Evolutionary conservation across 1,284 basidiomycete species (phyloP), one percentile per base, ranked within the genome.

Genomic region (Microbotryum lychnidis-dioicae): DNA sequence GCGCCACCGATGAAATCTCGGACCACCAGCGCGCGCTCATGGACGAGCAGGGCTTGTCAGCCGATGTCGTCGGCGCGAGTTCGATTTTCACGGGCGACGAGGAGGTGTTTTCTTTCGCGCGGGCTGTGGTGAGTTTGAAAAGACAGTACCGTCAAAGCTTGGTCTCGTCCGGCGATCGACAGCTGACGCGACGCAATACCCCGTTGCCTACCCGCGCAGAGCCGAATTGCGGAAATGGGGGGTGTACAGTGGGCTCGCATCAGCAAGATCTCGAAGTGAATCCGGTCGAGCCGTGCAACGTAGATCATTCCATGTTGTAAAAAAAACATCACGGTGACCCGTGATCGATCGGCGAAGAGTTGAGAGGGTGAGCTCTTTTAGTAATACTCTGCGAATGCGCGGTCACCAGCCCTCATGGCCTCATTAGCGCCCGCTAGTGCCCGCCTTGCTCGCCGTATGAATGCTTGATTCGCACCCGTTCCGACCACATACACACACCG

Each of bases 41-140:
- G 87, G 90, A 93, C 69, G 90, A 94, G 69, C 80, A 92, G 25
- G 89, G 91, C 62, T 63, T 85, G 78, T 53, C 52, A 20, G 68
- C 81, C 18, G 84, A 89, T 27, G 78, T 82, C 27, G 84, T 92
- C 20, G 88, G 90, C 29, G 79, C 81, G 2, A 87, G 87, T 60
- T 87, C 89, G 25, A 87, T 97, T 76, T 97, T 96, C 74, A 86
- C 85, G 0, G 90, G 91, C 5, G 91, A 96, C 71, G 92, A 96
- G 75, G 92, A 97, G 76, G 74, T 94, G 8, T 96, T 97, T 74
- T 92, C 92, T 1, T 97, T 94, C 75, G 91, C 91, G 12, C 81
- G 92, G 54, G 92, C 91, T 5, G 57, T 68, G 54, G 67, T 68
- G 49, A 47, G 67, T 64, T 57, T 21, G 31, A 23, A 33, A 25